phyloP scores from a whole-genome alignment of 176 grass and related monocot genomes.

The Thalia dealbata region DNA sequence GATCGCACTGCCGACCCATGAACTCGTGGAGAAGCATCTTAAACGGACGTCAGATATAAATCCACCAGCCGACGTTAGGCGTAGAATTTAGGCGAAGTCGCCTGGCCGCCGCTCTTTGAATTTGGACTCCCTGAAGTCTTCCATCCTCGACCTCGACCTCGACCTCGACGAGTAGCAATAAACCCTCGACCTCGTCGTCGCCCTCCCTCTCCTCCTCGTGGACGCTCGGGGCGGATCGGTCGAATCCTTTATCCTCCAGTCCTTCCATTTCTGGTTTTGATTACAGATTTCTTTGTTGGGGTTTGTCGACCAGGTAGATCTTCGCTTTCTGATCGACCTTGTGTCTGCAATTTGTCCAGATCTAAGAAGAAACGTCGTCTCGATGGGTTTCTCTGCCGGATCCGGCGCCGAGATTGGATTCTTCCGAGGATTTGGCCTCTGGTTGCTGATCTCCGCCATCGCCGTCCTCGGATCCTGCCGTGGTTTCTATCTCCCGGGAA shows the following conservation, averaged over 20 bases:
- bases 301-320: background rate
- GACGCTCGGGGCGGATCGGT: background rate
- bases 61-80: no score
- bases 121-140: background rate
- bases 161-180: background rate
- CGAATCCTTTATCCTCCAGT: background rate
- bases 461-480: background rate
- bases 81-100: background rate
- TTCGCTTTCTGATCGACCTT: background rate
- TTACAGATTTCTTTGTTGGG: background rate
- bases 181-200: background rate
- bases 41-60: no score
- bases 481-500: conserved; percentile 62
- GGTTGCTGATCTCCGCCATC: conserved; percentile 3
- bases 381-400: conserved; percentile 1
- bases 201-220: background rate
- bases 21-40: no score
- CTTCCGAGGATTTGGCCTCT: background rate
- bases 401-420: conserved; percentile 10
- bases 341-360: conserved; percentile 1
- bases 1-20: no score
- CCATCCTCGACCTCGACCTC: background rate
- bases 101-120: background rate
- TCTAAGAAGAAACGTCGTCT: background rate
- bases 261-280: background rate